Conservation (phyloP, 768 basidiomycete species). For the Clitopilus hobsonii region DNA sequence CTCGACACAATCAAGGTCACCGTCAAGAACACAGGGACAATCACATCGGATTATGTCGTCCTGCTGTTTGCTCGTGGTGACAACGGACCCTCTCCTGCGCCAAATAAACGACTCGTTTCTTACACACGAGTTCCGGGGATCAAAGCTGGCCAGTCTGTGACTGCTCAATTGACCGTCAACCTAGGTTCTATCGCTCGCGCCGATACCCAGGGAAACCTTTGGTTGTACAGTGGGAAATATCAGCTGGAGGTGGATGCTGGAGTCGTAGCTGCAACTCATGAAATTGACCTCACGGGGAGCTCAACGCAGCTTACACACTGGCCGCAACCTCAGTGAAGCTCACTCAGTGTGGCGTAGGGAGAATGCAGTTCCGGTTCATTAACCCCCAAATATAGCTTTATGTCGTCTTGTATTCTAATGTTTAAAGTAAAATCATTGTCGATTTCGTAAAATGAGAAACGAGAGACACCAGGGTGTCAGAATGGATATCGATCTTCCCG, state of each 20-base stretch:
- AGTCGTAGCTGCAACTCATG: slow-evolving; percentile 27
- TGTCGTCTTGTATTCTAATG: no score
- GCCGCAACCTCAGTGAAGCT: slow-evolving; percentile 32
- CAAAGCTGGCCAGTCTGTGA: slow-evolving; percentile 16
- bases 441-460: no score
- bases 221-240: slow-evolving; percentile 42
- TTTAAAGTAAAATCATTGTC: no score
- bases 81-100: slow-evolving; percentile 45
- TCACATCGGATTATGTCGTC: slow-evolving; percentile 50
- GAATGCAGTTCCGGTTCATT: no score
- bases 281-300: slow-evolving; percentile 39
- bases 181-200: slow-evolving; percentile 46
- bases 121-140: slow-evolving; percentile 37
- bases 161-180: slow-evolving; percentile 35
- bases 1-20: slow-evolving; percentile 46
- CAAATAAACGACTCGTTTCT: slow-evolving; percentile 46
- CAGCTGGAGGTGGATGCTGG: slow-evolving; percentile 37
- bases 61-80: slow-evolving; percentile 46
- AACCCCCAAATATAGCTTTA: no score
- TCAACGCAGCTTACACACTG: slow-evolving; percentile 34
- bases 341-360: no score
- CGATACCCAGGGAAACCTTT: slow-evolving; percentile 38
- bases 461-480: no score
- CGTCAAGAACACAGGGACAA: slow-evolving; percentile 44
- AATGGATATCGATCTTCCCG: neutral